These are phyloP conservation scores for Populus davidiana DNA, from an alignment of 345 rosid genomes.

Conservation along the genomic window DNA sequence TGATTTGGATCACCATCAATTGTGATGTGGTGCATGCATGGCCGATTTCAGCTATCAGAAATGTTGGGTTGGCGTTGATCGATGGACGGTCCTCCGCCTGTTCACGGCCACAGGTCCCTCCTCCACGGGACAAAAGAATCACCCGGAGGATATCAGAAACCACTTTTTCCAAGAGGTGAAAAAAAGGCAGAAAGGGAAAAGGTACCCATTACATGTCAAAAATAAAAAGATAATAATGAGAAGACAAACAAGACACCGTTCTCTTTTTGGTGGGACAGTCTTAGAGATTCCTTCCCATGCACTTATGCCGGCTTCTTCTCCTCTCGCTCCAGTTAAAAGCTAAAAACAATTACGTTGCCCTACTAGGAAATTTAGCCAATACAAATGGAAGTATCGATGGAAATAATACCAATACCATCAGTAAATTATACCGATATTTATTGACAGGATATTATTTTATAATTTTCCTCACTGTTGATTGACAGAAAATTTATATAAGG, in stretches of 20 bases:
- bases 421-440: no score
- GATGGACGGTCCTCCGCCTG: background rate
- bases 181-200: background rate
- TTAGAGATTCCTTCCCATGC: conserved; percentile 2
- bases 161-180: background rate
- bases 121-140: conserved; percentile 8
- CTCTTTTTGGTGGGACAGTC: background rate
- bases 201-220: background rate
- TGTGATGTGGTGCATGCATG: background rate
- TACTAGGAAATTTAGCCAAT: no score
- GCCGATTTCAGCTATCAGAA: background rate
- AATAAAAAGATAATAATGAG: background rate
- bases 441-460: no score
- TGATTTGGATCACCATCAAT: background rate
- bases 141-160: conserved; percentile 11
- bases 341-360: background rate
- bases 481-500: no score
- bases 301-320: background rate
- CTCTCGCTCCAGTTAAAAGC: background rate
- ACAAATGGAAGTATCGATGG: no score
- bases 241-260: background rate
- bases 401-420: no score
- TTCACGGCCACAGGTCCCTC: background rate
- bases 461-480: no score
- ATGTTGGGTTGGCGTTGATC: background rate